phyloP scores from a whole-genome alignment of 768 basidiomycete genomes.

The Tylopilus felleus region DNA sequence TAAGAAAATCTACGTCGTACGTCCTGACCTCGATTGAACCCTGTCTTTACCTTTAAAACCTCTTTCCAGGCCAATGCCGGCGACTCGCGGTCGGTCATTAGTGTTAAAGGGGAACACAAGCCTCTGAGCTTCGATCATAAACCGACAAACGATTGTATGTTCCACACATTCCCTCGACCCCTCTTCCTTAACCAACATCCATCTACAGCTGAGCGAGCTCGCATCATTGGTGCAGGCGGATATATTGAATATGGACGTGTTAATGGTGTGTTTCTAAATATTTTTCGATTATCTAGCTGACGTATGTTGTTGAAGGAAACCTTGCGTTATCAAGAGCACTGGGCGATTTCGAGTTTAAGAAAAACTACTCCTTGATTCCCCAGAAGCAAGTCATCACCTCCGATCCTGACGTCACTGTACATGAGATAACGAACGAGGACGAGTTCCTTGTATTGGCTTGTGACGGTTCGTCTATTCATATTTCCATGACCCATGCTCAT shows the following conservation, averaged over 20 bases:
- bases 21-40: slow-evolving; percentile 26
- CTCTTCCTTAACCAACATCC: slow-evolving; percentile 3
- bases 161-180: background rate
- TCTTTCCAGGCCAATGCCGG: slow-evolving; percentile 87
- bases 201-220: slow-evolving; percentile 68
- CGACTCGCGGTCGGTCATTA: slow-evolving; percentile 89
- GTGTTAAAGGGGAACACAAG: slow-evolving; percentile 81
- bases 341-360: slow-evolving; percentile 99
- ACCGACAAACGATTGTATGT: slow-evolving; percentile 78
- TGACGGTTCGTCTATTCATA: slow-evolving; percentile 64
- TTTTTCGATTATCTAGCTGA: background rate
- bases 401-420: slow-evolving; percentile 85
- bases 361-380: slow-evolving; percentile 73
- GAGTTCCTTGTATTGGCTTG: slow-evolving; percentile 97
- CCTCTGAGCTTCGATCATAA: slow-evolving; percentile 95
- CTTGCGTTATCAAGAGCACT: slow-evolving; percentile 92
- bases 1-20: slow-evolving; percentile 73
- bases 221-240: slow-evolving; percentile 89
- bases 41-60: slow-evolving; percentile 1
- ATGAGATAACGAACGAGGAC: slow-evolving; percentile 82
- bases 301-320: slow-evolving; percentile 58
- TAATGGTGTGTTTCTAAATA: slow-evolving; percentile 58
- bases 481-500: background rate
- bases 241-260: slow-evolving; percentile 97
- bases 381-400: slow-evolving; percentile 95